Percentiles rank a stretch among this genome's conserved stretches.
Evolutionary conservation across 441 rosid genomes (phyloP).

Genomic region (Omphalea diandra): DNA sequence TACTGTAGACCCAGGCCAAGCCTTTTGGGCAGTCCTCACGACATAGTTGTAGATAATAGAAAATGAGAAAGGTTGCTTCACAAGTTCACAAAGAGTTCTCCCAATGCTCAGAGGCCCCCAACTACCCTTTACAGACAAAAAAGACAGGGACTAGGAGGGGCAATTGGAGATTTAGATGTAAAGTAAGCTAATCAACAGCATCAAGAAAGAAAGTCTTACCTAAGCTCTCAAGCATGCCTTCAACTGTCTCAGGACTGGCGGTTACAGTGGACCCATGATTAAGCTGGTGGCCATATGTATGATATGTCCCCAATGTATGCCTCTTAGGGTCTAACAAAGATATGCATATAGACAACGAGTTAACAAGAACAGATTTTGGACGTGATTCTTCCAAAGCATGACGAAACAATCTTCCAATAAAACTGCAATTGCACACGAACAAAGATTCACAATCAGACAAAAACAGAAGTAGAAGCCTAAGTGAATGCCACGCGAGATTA

Average conservation of each 20-base stretch:
- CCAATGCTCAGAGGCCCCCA: background rate
- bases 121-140: background rate
- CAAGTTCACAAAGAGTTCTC: background rate
- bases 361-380: slow-evolving; percentile 89
- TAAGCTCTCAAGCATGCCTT: slow-evolving; percentile 85
- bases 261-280: slow-evolving; percentile 52
- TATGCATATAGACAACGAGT: slow-evolving; percentile 86
- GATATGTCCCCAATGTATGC: slow-evolving; percentile 64
- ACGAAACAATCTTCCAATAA: slow-evolving; percentile 72
- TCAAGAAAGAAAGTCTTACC: slow-evolving; percentile 44
- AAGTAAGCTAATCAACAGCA: background rate
- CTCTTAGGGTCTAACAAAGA: slow-evolving; percentile 90
- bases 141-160: background rate
- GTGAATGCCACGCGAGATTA: background rate
- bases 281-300: slow-evolving; percentile 59
- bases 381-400: slow-evolving; percentile 87
- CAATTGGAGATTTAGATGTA: background rate
- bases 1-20: background rate
- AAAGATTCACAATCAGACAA: slow-evolving; percentile 17
- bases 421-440: slow-evolving; percentile 37
- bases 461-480: background rate
- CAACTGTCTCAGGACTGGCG: slow-evolving; percentile 76
- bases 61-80: background rate
- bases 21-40: background rate
- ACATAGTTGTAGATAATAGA: background rate